These are phyloP conservation scores for Chlorella sp. DNA, from an alignment of 139 green algal genomes.

Conservation along the genomic window DNA sequence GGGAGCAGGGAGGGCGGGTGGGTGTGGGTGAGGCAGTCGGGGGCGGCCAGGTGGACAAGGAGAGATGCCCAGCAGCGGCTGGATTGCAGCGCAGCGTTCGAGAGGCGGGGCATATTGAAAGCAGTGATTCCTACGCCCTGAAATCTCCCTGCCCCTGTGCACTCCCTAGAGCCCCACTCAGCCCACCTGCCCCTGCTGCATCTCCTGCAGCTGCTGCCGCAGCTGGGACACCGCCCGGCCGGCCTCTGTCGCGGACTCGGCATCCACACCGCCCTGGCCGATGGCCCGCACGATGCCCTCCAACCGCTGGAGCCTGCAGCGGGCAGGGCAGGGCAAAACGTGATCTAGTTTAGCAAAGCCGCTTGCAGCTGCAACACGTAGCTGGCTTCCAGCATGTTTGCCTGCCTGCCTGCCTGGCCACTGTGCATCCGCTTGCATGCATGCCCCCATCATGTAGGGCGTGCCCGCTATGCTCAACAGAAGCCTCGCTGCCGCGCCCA, in stretches of 20 bases:
- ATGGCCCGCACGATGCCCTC: conserved; percentile 46
- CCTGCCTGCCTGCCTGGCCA: background rate
- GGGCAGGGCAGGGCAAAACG: background rate
- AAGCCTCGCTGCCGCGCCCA: background rate
- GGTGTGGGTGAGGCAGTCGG: background rate
- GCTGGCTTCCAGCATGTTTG: background rate
- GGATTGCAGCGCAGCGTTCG: background rate
- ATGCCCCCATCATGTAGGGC: too few species aligned
- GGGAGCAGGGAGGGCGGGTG: background rate
- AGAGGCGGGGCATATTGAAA: too few species aligned
- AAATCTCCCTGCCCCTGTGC: too few species aligned
- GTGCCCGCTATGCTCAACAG: background rate
- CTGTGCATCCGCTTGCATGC: too few species aligned
- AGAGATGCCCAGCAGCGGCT: background rate
- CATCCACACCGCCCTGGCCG: conserved; percentile 24
- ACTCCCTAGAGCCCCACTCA: background rate
- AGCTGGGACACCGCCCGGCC: conserved; percentile 31
- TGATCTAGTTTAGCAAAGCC: too few species aligned
- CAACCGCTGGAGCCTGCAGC: conserved; percentile 29
- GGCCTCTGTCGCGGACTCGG: conserved; percentile 17
- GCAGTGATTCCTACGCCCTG: background rate
- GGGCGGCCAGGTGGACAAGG: background rate
- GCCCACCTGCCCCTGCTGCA: conserved; percentile 37
- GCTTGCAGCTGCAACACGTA: background rate
- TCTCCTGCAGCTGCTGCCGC: conserved; percentile 29